Percentiles rank a stretch among this genome's conserved stretches.
Conservation (phyloP, 176 grass and related monocot genomes). For the Musa itinerans region DNA sequence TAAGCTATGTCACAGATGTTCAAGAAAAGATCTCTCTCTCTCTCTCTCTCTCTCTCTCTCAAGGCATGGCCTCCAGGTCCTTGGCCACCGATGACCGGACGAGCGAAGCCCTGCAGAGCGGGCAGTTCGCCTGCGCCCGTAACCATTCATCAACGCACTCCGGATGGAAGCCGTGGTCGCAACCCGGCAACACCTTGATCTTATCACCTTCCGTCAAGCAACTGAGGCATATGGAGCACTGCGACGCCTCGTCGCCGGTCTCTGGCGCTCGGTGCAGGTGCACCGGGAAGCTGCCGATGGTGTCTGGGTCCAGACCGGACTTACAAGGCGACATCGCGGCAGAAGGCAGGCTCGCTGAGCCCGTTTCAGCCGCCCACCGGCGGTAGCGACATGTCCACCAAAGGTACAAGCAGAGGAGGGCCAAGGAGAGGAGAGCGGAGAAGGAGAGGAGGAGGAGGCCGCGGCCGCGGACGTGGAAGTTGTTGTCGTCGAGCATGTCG, state of each 20-base stretch:
- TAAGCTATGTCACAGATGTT: too few species aligned
- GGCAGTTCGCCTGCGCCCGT: slow-evolving; percentile 49
- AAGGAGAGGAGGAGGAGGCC: slow-evolving; percentile 8
- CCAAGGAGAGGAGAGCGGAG: not conserved
- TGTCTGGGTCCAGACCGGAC: slow-evolving; percentile 28
- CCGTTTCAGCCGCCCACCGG: not conserved
- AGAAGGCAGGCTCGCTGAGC: not conserved
- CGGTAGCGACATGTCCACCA: slow-evolving; percentile 5
- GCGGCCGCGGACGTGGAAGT: slow-evolving; percentile 7
- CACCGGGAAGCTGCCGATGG: slow-evolving; percentile 36
- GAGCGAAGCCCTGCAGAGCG: slow-evolving; percentile 49
- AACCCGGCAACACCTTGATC: slow-evolving; percentile 62
- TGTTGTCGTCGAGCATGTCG: slow-evolving; percentile 2
- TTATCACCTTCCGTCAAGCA: slow-evolving; percentile 48
- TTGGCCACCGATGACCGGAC: not conserved
- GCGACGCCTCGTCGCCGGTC: slow-evolving; percentile 12
- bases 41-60: not conserved
- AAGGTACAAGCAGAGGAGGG: not conserved
- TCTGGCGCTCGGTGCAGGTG: slow-evolving; percentile 22
- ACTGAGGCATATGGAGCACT: slow-evolving; percentile 75
- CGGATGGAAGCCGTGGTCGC: slow-evolving; percentile 70
- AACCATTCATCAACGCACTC: slow-evolving; percentile 86
- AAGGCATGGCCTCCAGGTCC: not conserved
- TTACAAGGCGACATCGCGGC: not conserved
- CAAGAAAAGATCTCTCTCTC: too few species aligned